Conservation (phyloP, 176 grass and related monocot species). For the Raddia guianensis region DNA sequence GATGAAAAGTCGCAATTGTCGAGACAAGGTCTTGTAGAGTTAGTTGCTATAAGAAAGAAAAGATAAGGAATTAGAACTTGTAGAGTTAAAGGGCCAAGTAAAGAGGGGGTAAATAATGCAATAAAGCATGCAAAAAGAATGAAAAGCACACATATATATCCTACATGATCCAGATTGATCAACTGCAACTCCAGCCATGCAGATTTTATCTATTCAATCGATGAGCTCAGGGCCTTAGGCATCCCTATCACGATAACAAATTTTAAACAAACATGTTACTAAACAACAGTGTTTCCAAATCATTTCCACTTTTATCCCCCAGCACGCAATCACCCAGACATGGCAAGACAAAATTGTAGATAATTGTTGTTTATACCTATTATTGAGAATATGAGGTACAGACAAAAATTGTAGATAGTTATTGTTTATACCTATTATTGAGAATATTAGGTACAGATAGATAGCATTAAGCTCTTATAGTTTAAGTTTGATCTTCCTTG, state of each 20-base stretch:
- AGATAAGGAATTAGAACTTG: too few species aligned
- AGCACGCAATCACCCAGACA: background rate
- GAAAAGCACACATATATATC: background rate
- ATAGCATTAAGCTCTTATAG: background rate
- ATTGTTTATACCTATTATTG: too few species aligned
- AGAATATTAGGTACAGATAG: too few species aligned
- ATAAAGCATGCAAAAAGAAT: background rate
- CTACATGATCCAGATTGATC: background rate
- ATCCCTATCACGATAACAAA: background rate
- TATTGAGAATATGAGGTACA: background rate
- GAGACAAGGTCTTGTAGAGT: too few species aligned
- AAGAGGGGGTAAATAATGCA: background rate
- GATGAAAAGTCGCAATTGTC: too few species aligned
- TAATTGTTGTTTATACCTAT: background rate
- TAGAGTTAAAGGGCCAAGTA: too few species aligned
- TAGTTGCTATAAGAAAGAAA: too few species aligned
- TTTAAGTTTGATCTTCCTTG: background rate
- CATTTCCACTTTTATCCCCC: background rate
- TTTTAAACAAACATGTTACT: background rate
- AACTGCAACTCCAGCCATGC: background rate
- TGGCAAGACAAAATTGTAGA: background rate
- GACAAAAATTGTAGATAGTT: too few species aligned
- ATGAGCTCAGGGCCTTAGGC: background rate
- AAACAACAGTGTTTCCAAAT: background rate
- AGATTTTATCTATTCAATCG: background rate